Base-by-base conservation (phyloP, 2,329 filamentous ascomycete genomes). In the Cladophialophora immunda region DNA sequence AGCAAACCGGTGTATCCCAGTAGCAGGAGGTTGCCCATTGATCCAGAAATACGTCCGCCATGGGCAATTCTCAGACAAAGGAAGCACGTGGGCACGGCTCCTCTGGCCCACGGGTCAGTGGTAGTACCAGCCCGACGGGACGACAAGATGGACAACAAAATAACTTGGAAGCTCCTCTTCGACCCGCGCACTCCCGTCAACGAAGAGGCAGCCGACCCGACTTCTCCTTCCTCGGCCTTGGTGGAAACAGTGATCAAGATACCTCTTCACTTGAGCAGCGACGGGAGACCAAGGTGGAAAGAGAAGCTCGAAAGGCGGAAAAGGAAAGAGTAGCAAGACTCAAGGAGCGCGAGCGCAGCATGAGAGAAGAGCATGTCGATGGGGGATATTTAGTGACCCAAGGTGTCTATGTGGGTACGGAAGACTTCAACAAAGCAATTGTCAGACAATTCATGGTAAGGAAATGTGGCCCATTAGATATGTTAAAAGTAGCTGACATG, bases 321-420 rank as follows among this genome's bases (percentile, higher is more conserved):
- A 91, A 89, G 75, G 94, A 98, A 78, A 89, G 92, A 54, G 82
- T 86, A 17, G 85, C 87, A 41, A 86, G 95, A 65, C 80, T 90
- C 52, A 93, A 93, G 77, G 95, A 99, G 78, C 88, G 95, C 56
- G 94, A 97, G 78, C 87, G 91, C 71, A 99, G 95, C 76, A 89
- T 98, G 81, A 89, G 85, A 70, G 94, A 97, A 74, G 95, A 99
- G 77, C 89, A 94, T 77, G 91, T 98, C 2, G 95, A 99, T 78
- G 95, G 95, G 22, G 95, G 95, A 25, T 99, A 90, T 80, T 82
- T 99, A 56, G 95, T 99, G 34, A 99, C 95, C 0, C 87, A 97
- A 76, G 95, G 95, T 38, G 92, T 94, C 58, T 99, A 99, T 76
- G 94, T 92, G 25, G 94, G 94, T 0, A 83, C 89, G 0, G 95